Evolutionary conservation across 345 rosid genomes (phyloP), one percentile per base, ranked within the genome.

Genomic region (Eucalyptus polyanthemos): DNA sequence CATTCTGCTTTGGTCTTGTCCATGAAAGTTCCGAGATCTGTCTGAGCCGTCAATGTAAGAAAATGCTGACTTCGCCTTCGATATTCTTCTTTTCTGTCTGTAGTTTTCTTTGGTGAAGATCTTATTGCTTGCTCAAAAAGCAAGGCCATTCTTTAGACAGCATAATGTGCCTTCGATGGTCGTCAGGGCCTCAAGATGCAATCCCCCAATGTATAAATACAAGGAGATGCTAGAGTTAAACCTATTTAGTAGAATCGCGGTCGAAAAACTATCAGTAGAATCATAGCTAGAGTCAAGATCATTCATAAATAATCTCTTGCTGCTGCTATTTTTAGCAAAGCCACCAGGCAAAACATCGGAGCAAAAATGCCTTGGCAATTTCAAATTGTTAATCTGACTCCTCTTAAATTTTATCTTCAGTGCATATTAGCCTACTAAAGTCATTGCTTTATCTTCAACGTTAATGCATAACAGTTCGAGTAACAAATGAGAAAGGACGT

Each of bases 41-140:
- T 93, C 25, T 92, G 88, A 4, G 94, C 94, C 90, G 47, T 95
- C 87, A 95, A 94, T 6, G 94, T 95, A 87, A 89, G 94, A 72
- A 17, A 12, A 34, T 44, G 42, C 62, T 40, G 4, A 19, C 44
- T 34, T 72, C 44, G 4, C 40, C 81, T 19, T 34, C 25, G 2
- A 72, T 34, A 50, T 14, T 17, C 5, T 34, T 12, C 1, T 34
- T 5, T 50, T 14, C 51, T 34, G 40, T 47, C 24, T 50, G 11
- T 21, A 69, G 47, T 31, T 87, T 21, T 51, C 42, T 50, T 87
- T 53, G 56, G 56, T 56, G 45, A 31, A 40, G 47, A 53, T 45
- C 67, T 8, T 24, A 51, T 51, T 44, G 13, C 22, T 85, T 27
- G 17, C 49, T 44, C 34, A 3, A 85, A 25, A 85, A n/a, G 53